These are phyloP conservation scores for Mucor irregularis DNA, from an alignment of 371 early-diverging fungal species.

Conservation along the genomic window DNA sequence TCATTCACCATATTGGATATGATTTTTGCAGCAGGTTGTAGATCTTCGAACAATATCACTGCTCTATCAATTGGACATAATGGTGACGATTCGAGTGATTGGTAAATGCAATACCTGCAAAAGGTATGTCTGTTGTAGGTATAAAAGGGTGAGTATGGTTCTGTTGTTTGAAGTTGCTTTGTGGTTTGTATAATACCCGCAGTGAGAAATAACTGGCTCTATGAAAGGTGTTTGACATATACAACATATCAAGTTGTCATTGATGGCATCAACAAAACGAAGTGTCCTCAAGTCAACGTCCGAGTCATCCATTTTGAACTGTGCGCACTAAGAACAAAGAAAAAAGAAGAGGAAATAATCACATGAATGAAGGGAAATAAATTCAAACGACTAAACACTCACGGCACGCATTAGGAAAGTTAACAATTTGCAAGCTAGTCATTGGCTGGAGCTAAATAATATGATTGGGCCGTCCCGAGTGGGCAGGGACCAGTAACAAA, in stretches of 20 bases:
- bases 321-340: constrained; percentile 21
- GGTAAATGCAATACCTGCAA: constrained; percentile 62
- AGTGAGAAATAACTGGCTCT: constrained; percentile 52
- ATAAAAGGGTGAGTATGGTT: background rate
- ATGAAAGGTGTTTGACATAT: constrained; percentile 65
- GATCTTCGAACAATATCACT: constrained; percentile 34
- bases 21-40: constrained; percentile 64
- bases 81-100: constrained; percentile 50
- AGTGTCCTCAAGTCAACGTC: constrained; percentile 35
- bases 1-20: constrained; percentile 73
- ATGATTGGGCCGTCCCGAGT: too few relatives aligned
- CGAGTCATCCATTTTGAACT: background rate
- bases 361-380: too few relatives aligned
- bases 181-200: constrained; percentile 42
- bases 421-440: too few relatives aligned
- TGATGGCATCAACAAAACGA: constrained; percentile 41
- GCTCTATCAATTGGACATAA: constrained; percentile 72
- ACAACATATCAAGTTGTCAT: constrained; percentile 61
- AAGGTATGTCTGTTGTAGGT: constrained; percentile 63
- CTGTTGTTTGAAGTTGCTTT: background rate
- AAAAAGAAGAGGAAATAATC: background rate
- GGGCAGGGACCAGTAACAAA: too few relatives aligned
- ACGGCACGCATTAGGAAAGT: too few relatives aligned
- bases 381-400: too few relatives aligned
- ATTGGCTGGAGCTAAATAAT: too few relatives aligned